These are phyloP conservation scores for Draba incana DNA, from an alignment of 345 rosid species.

Conservation along the genomic window DNA sequence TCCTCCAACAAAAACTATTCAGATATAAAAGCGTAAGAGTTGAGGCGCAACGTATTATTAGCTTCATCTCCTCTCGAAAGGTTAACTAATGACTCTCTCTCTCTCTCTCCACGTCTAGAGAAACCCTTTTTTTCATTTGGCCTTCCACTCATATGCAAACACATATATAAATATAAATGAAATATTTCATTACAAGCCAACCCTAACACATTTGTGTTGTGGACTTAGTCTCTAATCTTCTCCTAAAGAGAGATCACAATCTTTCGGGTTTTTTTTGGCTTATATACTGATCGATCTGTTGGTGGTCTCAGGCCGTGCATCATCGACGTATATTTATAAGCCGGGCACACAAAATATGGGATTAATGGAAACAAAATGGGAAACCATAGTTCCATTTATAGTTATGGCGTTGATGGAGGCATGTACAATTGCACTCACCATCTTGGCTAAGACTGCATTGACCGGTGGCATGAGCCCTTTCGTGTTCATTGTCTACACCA, in stretches of 20 bases:
- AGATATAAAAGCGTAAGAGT: slow-evolving; percentile 21
- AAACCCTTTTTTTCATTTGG: slow-evolving; percentile 31
- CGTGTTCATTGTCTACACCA: slow-evolving; percentile 71
- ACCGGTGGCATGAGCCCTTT: slow-evolving; percentile 74
- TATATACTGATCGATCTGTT: neutral
- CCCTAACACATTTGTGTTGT: slow-evolving; percentile 34
- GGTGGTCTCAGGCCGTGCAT: slow-evolving; percentile 3
- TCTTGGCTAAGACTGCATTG: slow-evolving; percentile 65
- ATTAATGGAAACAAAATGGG: slow-evolving; percentile 37
- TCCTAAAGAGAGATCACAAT: slow-evolving; percentile 1
- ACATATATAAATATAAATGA: slow-evolving; percentile 17
- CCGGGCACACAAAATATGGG: slow-evolving; percentile 10
- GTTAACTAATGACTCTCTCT: slow-evolving; percentile 36
- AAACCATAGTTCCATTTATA: slow-evolving; percentile 49
- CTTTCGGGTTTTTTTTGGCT: neutral
- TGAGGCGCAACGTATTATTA: slow-evolving; percentile 27
- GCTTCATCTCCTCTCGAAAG: slow-evolving; percentile 39
- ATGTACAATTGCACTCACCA: slow-evolving; percentile 68
- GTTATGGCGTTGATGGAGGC: slow-evolving; percentile 72
- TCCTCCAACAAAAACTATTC: slow-evolving; percentile 29
- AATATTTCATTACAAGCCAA: slow-evolving; percentile 27
- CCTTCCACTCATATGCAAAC: slow-evolving; percentile 31
- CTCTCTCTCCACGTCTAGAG: slow-evolving; percentile 36
- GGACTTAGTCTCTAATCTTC: slow-evolving; percentile 41
- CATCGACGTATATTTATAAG: slow-evolving; percentile 1